phyloP scores from a whole-genome alignment of 2,329 filamentous ascomycete species.

The Neoascochyta sp. region DNA sequence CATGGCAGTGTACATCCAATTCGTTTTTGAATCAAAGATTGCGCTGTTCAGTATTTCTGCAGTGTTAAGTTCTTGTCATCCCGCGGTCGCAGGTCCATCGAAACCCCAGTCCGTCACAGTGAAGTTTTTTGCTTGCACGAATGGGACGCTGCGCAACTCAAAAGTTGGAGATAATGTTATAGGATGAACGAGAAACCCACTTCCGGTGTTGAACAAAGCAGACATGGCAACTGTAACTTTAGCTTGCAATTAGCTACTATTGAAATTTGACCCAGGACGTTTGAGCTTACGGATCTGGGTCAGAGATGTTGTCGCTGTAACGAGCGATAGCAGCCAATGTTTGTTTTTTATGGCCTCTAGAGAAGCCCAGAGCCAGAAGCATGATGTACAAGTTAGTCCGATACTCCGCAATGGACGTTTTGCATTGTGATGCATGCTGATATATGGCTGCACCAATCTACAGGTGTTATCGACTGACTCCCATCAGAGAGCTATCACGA shows the following conservation, averaged over 20 bases:
- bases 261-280: not conserved
- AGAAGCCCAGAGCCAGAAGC: conserved; percentile 12
- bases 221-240: conserved; percentile 12
- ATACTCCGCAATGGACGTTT: conserved; percentile 4
- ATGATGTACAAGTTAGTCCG: conserved; percentile 12
- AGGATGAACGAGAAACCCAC: conserved; percentile 2
- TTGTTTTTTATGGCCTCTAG: conserved; percentile 8
- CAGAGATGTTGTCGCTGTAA: conserved; percentile 10
- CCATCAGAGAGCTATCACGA: conserved; percentile 15
- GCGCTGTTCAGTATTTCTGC: conserved; percentile 4
- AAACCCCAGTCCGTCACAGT: conserved; percentile 1
- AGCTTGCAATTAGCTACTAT: not conserved
- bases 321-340: conserved; percentile 12
- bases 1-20: conserved; percentile 20
- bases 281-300: conserved; percentile 9
- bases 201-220: conserved; percentile 8
- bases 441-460: conserved; percentile 13
- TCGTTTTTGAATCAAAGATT: conserved; percentile 12
- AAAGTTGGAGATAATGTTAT: conserved; percentile 4
- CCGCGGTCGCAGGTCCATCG: not conserved
- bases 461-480: conserved; percentile 11
- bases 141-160: conserved; percentile 8
- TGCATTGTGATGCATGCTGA: conserved; percentile 9
- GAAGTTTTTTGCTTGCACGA: conserved; percentile 1
- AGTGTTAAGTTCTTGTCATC: conserved; percentile 1